These are phyloP conservation scores for Vigna nakashimae DNA, from an alignment of 306 rosid genomes.

Conservation along the genomic window DNA sequence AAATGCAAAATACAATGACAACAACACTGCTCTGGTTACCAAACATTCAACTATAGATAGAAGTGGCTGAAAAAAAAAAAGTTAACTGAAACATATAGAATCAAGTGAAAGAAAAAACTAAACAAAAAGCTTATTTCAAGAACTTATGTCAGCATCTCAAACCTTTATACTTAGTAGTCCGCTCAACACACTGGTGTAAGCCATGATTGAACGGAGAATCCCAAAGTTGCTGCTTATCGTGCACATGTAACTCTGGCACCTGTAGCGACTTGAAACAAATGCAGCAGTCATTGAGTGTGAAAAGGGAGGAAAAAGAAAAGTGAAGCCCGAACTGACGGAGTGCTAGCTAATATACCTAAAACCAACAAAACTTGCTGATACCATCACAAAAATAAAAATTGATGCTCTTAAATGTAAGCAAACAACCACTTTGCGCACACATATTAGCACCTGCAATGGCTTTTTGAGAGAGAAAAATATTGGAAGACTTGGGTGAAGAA, in stretches of 20 bases:
- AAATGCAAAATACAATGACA: constrained; percentile 21
- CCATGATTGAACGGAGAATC: constrained; percentile 66
- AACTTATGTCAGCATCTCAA: constrained; percentile 26
- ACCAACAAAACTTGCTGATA: constrained; percentile 12
- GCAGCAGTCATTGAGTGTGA: constrained; percentile 19
- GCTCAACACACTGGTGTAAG: constrained; percentile 71
- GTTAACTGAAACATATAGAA: not conserved
- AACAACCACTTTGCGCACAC: not conserved
- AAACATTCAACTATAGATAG: constrained; percentile 6
- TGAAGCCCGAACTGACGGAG: not conserved
- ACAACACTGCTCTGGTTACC: constrained; percentile 12
- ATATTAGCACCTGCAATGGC: not conserved
- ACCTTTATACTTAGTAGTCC: constrained; percentile 81
- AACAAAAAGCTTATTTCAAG: constrained; percentile 21
- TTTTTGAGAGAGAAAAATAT: not conserved
- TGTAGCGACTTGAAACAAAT: constrained; percentile 24
- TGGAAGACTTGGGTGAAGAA: not conserved
- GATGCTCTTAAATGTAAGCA: not conserved
- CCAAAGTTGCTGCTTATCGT: constrained; percentile 62
- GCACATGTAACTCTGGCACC: constrained; percentile 42
- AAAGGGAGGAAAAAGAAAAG: not conserved
- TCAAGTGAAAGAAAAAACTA: constrained; percentile 17
- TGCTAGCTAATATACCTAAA: constrained; percentile 25
- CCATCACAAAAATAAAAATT: constrained; percentile 13
- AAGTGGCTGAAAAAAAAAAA: constrained; percentile 13